These are phyloP conservation scores for Boletus pseudo-olivaceus DNA, from an alignment of 768 basidiomycete genomes.

Conservation along the genomic window DNA sequence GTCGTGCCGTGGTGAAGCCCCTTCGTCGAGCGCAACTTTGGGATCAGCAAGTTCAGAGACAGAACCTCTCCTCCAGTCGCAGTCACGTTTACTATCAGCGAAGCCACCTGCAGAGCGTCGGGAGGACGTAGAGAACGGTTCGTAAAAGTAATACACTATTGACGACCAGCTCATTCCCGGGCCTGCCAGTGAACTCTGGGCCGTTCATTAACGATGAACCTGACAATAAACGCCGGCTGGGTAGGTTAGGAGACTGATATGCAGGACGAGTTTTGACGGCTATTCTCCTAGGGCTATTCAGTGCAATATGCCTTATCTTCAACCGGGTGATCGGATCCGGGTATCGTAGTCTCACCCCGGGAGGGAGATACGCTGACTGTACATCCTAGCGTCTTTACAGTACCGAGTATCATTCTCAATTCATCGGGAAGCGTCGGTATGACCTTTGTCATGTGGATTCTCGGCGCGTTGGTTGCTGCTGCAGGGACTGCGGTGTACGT, in stretches of 20 bases:
- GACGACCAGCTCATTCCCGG: neutral
- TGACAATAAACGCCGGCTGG: constrained; percentile 46
- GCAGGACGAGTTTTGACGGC: neutral
- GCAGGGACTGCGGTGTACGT: constrained; percentile 69
- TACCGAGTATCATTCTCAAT: constrained; percentile 63
- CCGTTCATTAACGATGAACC: constrained; percentile 44
- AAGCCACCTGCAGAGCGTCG: neutral
- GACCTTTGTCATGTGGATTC: constrained; percentile 64
- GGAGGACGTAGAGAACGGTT: constrained; percentile 13
- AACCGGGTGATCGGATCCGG: constrained; percentile 76
- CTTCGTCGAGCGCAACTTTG: neutral
- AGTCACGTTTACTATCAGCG: neutral
- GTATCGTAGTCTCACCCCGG: constrained; percentile 30
- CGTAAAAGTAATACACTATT: neutral
- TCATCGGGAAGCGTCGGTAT: constrained; percentile 70
- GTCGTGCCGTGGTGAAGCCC: neutral
- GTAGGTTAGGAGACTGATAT: constrained; percentile 30
- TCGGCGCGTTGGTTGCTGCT: constrained; percentile 61
- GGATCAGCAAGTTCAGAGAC: constrained; percentile 12
- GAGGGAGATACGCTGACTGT: neutral
- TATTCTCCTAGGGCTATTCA: constrained; percentile 29
- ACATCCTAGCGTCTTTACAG: constrained; percentile 58
- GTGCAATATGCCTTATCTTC: constrained; percentile 65
- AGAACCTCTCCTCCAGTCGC: constrained; percentile 20
- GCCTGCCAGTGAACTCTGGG: constrained; percentile 1